These are phyloP conservation scores for Russula virescens DNA, from an alignment of 768 basidiomycete genomes.

Conservation along the genomic window DNA sequence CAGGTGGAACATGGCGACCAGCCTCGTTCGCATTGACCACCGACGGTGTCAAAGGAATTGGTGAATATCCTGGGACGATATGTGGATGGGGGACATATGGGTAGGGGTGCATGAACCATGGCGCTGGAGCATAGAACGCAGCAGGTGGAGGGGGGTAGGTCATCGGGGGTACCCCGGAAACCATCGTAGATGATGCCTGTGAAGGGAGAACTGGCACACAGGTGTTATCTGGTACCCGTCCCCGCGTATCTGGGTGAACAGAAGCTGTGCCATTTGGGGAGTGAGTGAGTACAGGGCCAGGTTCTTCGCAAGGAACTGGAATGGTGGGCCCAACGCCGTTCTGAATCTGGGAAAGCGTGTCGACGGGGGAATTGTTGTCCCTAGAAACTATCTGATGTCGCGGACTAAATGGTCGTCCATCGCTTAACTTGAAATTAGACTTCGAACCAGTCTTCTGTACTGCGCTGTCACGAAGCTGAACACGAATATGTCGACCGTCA, in stretches of 20 bases:
- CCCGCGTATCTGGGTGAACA: background rate
- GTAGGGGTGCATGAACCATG: conserved; percentile 22
- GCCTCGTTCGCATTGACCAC: conserved; percentile 6
- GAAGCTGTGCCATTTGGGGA: background rate
- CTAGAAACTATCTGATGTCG: conserved; percentile 10
- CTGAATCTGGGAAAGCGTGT: background rate
- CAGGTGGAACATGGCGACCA: conserved; percentile 1
- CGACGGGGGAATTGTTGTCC: conserved; percentile 1
- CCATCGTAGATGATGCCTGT: conserved; percentile 5
- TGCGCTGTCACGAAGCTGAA: conserved; percentile 67
- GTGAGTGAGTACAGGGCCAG: background rate
- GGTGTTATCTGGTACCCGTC: conserved; percentile 3
- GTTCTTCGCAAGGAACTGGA: background rate
- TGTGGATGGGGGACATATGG: conserved; percentile 34
- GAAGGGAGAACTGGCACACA: conserved; percentile 5
- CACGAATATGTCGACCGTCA: conserved; percentile 66
- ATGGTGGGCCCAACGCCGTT: background rate
- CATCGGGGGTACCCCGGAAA: conserved; percentile 1
- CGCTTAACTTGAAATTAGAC: conserved; percentile 28
- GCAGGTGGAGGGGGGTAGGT: conserved; percentile 11
- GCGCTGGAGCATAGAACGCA: conserved; percentile 17
- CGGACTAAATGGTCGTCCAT: conserved; percentile 13
- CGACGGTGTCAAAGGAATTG: conserved; percentile 22
- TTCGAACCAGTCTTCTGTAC: conserved; percentile 33
- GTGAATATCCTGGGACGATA: conserved; percentile 40